Percentiles rank a stretch among this genome's conserved stretches.
Evolutionary conservation across 768 basidiomycete species (phyloP).

Genomic region (Amanita molliuscula): DNA sequence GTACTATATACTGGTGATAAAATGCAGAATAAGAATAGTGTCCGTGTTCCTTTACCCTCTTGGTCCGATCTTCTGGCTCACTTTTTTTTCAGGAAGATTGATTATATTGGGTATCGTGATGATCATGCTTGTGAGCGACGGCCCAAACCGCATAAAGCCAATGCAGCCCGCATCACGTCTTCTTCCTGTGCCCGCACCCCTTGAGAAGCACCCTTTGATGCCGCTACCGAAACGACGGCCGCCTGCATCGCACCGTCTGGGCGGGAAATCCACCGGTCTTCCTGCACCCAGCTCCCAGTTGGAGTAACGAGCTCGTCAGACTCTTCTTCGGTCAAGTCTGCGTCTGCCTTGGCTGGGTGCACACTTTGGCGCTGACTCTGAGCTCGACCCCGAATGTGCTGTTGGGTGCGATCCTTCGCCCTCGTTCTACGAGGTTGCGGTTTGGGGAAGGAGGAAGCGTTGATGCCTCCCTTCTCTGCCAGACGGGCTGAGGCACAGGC

Average conservation of each 20-base stretch:
- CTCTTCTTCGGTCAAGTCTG: slow-evolving; percentile 55
- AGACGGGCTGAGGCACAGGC: slow-evolving; percentile 56
- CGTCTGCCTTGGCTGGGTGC: slow-evolving; percentile 14
- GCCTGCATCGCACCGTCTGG: slow-evolving; percentile 12
- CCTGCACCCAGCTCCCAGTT: slow-evolving; percentile 37
- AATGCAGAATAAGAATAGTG: slow-evolving; percentile 5
- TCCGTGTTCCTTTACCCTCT: neutral
- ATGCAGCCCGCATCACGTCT: slow-evolving; percentile 62
- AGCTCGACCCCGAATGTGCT: neutral
- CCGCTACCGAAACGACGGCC: slow-evolving; percentile 7
- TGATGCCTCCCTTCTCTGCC: slow-evolving; percentile 19
- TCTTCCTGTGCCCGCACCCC: slow-evolving; percentile 34
- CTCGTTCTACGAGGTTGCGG: neutral
- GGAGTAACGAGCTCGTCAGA: slow-evolving; percentile 57
- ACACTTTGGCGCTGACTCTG: slow-evolving; percentile 1
- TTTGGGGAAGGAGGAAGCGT: neutral
- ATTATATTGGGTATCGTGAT: neutral
- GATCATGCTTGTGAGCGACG: slow-evolving; percentile 8
- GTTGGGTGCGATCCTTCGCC: neutral
- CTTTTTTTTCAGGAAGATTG: too few relatives aligned
- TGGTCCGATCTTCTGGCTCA: neutral
- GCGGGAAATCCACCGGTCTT: slow-evolving; percentile 22
- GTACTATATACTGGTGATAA: slow-evolving; percentile 1
- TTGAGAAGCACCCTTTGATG: slow-evolving; percentile 7
- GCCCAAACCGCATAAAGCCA: slow-evolving; percentile 53